Evolutionary conservation across 345 rosid genomes (phyloP), one percentile per base, ranked within the genome.

Genomic region (Hibiscus trionum): DNA sequence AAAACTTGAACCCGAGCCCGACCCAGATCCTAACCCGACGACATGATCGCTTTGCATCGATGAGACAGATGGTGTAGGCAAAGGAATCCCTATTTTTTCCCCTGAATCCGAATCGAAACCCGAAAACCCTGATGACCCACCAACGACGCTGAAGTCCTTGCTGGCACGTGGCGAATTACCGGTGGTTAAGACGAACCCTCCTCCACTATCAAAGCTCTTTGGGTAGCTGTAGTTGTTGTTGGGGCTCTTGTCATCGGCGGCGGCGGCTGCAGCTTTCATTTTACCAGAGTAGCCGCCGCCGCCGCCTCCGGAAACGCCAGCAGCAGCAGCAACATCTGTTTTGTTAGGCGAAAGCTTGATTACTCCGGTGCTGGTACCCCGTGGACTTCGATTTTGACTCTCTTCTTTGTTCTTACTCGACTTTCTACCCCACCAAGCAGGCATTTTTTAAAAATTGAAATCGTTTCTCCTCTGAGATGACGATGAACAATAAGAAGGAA

Each of bases 351-450:
- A 42, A 10, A 70, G 77, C 29, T 73, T 74, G 78, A 75, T 17
- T 74, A 71, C 77, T 69, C 76, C 77, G 44, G 21, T 65, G 72
- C 72, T 75, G 12, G 52, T 77, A n/a, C 52, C 68, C 8, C 49
- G 27, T 11, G 71, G 67, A 69, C 61, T 75, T 50, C 37, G 57
- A 46, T 59, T 42, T 65, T 49, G 82, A 71, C 39, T 69, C 21
- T 80, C 87, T 74, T 86, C 93, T 72, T 86, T 86, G 81, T 61
- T 81, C 83, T 89, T 95, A 24, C 82, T 71, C 0, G 86, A 83
- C 73, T 84, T 95, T 72, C 65, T 90, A 14, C 78, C 70, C 93
- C 95, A 91, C 97, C 96, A 91, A 82, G 84, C 86, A 72, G 91
- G 97, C 97, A 90, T 90, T 78, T 72, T 58, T 24, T 3, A 0